Base-by-base conservation (phyloP, 768 basidiomycete genomes). In the Dentipellis sp. region DNA sequence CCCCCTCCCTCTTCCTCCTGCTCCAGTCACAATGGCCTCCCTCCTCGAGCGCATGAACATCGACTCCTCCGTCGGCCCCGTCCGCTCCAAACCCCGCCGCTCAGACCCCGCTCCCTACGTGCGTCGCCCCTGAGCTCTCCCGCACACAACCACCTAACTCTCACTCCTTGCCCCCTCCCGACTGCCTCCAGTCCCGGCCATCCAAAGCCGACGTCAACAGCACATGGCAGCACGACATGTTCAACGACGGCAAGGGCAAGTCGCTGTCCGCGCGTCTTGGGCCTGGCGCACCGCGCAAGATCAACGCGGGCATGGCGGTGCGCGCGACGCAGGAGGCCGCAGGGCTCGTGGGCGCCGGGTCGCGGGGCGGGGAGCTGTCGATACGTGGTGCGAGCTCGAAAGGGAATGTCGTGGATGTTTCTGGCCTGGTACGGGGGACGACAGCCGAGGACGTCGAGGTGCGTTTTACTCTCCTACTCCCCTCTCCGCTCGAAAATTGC, bases 401-500 rank as follows among this genome's bases (percentile, higher is more conserved):
- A 29, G 59, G 61, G 45, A 62, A 62, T 40, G 61, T 62, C 39
- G 59, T 62, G 10, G 61, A 62, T 21, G 61, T 62, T 29, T 52
- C 56, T 17, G 61, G 61, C 17, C 59, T 62, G 12, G 61, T 62
- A 23, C 61, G 59, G 39, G 61, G 61, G 52, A 62, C 61, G 11
- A 61, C 61, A 3, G 56, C 61, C 47, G 61, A 62, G 54, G 61
- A 62, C 48, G 61, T 62, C 29, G 56, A 62, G 56, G 61, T 56
- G 51, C 29, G 61, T 50, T 35, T 16, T 37, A 0, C 29, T 7
- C 7, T 46, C 35, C 11, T 14, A 6, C n/a, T 48, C 2, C 19
- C 29, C 40, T 35, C n/a, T 54, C 23, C 47, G 16, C 45, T 42
- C 22, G 17, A 9, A 52, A 21, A 3, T 16, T 35, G 17, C 21